Percentiles rank a stretch among this genome's conserved stretches.
Conservation (phyloP, 306 rosid species). For the Albizia julibrissin region DNA sequence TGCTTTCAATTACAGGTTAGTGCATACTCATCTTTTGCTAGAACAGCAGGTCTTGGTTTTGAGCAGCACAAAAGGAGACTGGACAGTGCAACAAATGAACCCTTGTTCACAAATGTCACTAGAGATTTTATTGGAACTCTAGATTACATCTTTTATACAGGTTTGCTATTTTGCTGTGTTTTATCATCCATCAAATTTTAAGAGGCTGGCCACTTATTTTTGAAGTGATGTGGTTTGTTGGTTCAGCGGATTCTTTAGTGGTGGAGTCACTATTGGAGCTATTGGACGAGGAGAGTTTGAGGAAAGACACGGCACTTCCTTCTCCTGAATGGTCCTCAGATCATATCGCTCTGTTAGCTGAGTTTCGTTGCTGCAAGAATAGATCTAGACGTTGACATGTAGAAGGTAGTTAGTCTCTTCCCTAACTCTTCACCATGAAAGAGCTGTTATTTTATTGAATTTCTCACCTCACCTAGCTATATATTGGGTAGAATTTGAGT, state of each 20-base stretch:
- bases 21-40: slow-evolving; percentile 91
- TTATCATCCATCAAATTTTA: slow-evolving; percentile 3
- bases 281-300: slow-evolving; percentile 96
- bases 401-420: slow-evolving; percentile 39
- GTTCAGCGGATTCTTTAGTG: slow-evolving; percentile 92
- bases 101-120: slow-evolving; percentile 89
- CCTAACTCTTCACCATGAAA: neutral
- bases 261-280: slow-evolving; percentile 97
- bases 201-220: slow-evolving; percentile 17
- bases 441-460: neutral
- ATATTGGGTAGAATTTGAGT: neutral
- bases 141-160: slow-evolving; percentile 98
- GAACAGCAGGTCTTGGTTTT: slow-evolving; percentile 66
- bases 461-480: neutral
- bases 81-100: slow-evolving; percentile 83
- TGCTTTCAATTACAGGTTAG: slow-evolving; percentile 64
- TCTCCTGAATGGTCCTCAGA: slow-evolving; percentile 99
- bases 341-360: slow-evolving; percentile 96
- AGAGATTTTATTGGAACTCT: slow-evolving; percentile 96
- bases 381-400: slow-evolving; percentile 80
- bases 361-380: slow-evolving; percentile 91
- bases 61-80: slow-evolving; percentile 89
- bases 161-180: slow-evolving; percentile 42
- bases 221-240: slow-evolving; percentile 25
- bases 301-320: slow-evolving; percentile 99